Evolutionary conservation across 371 early-diverging fungal species (phyloP).

Genomic region (Syncephalastrum racemosum): DNA sequence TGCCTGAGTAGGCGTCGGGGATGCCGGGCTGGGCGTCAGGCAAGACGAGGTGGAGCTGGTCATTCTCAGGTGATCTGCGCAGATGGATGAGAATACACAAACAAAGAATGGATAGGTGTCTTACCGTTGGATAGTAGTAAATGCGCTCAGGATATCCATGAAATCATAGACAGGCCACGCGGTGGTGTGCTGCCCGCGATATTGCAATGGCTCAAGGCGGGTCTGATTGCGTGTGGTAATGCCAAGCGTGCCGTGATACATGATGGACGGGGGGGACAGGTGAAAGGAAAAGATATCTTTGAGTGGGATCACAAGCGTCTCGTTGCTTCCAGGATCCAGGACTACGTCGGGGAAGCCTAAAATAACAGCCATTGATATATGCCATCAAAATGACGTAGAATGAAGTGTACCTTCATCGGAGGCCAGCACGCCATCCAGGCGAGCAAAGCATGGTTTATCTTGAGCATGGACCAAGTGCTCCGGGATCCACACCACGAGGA

Average conservation of each 20-base stretch:
- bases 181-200: conserved; percentile 9
- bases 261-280: conserved; percentile 29
- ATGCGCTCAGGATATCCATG: conserved; percentile 41
- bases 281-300: conserved; percentile 32
- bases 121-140: conserved; percentile 32
- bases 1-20: neutral
- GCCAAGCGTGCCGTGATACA: conserved; percentile 25
- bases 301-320: conserved; percentile 25
- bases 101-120: no score
- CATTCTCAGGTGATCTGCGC: conserved; percentile 20
- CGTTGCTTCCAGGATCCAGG: conserved; percentile 19
- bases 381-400: neutral
- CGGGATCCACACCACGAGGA: conserved; percentile 39
- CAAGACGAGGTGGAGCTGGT: conserved; percentile 13
- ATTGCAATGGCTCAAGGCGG: conserved; percentile 33
- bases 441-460: conserved; percentile 26
- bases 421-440: conserved; percentile 33
- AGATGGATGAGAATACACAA: neutral
- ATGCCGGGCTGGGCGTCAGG: neutral
- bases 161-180: conserved; percentile 45
- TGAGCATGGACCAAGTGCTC: conserved; percentile 34
- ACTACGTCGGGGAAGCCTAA: conserved; percentile 26
- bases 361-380: neutral
- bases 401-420: conserved; percentile 25
- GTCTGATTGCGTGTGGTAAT: conserved; percentile 23